These are phyloP conservation scores for Penium margaritaceum DNA, from an alignment of 139 green algal species.

Conservation along the genomic window DNA sequence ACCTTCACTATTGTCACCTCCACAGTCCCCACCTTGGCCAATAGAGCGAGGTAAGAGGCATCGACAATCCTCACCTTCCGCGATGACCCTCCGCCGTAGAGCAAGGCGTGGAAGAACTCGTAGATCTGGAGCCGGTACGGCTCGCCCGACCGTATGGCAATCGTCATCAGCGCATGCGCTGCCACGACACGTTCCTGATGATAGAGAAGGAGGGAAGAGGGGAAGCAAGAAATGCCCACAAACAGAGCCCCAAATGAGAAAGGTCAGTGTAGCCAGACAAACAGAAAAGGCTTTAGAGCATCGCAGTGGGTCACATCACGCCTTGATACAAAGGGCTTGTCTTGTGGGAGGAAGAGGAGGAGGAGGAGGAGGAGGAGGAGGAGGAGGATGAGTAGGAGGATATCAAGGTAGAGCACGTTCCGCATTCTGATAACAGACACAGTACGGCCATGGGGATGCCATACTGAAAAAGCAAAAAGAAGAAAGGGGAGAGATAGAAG, in stretches of 20 bases:
- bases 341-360: background rate
- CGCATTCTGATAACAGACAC: too few species aligned
- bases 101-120: conserved; percentile 36
- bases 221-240: background rate
- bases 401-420: too few species aligned
- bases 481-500: conserved; percentile 11
- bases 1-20: too few species aligned
- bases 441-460: too few species aligned
- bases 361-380: background rate
- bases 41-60: background rate
- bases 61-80: conserved; percentile 1
- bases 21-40: too few species aligned
- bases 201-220: background rate
- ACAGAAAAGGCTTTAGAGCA: too few species aligned
- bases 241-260: too few species aligned
- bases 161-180: conserved; percentile 34
- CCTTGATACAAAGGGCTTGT: too few species aligned
- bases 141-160: conserved; percentile 35
- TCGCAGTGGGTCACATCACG: too few species aligned
- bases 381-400: too few species aligned
- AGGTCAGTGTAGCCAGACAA: too few species aligned
- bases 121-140: conserved; percentile 47
- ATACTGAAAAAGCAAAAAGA: background rate
- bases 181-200: conserved; percentile 34
- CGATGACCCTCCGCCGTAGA: conserved; percentile 13